Conservation (phyloP, 768 basidiomycete species). For the Phylloporus scabripes region DNA sequence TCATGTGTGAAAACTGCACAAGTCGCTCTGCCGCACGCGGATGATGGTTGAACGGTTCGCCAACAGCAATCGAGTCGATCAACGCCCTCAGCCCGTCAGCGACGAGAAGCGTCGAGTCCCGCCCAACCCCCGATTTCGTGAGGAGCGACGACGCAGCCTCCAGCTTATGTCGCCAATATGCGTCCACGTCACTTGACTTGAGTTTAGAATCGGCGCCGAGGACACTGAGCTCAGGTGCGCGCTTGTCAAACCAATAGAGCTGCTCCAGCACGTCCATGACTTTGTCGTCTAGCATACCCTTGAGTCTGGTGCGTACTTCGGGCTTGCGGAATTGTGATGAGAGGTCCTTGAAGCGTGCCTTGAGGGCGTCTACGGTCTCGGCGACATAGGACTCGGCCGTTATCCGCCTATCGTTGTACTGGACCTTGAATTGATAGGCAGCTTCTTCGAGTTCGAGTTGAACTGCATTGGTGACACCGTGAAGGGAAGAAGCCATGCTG, state of each 20-base stretch:
- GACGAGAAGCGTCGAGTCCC: constrained; percentile 90
- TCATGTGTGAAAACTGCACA: constrained; percentile 86
- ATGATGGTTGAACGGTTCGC: constrained; percentile 91
- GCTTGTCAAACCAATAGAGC: constrained; percentile 94
- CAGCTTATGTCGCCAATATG: constrained; percentile 95
- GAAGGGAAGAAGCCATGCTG: constrained; percentile 93
- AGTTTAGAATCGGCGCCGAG: constrained; percentile 68
- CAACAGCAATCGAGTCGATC: constrained; percentile 82
- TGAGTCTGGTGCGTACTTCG: constrained; percentile 81
- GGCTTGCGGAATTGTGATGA: constrained; percentile 85
- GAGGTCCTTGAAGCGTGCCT: constrained; percentile 82
- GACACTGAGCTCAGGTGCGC: constrained; percentile 64
- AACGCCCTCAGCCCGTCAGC: constrained; percentile 88
- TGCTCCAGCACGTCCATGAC: constrained; percentile 97
- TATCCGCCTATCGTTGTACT: constrained; percentile 93
- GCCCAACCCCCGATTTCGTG: constrained; percentile 93
- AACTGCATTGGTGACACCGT: constrained; percentile 95
- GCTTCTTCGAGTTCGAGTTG: constrained; percentile 97
- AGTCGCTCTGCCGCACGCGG: constrained; percentile 86
- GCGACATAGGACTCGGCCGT: constrained; percentile 97
- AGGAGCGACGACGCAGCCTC: constrained; percentile 89
- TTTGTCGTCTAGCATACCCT: constrained; percentile 90
- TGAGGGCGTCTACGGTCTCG: constrained; percentile 91
- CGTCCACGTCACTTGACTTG: constrained; percentile 70
- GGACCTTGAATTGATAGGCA: constrained; percentile 98